These are phyloP conservation scores for Euptelea pleiosperma DNA, from an alignment of 164 flowering plant species.

Conservation along the genomic window DNA sequence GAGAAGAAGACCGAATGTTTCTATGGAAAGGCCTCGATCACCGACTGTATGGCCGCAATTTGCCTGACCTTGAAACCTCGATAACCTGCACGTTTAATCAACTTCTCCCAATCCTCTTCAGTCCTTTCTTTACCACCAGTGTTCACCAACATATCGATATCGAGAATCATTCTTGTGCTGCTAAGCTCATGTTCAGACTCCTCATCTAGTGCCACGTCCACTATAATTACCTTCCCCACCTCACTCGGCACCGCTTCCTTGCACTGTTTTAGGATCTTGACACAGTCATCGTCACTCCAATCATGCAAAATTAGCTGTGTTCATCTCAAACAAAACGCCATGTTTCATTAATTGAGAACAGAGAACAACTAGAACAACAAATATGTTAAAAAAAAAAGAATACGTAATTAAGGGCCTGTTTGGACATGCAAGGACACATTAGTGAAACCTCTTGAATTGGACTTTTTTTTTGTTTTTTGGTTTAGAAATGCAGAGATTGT, in stretches of 20 bases:
- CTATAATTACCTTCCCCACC: conserved; percentile 15
- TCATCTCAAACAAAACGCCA: background rate
- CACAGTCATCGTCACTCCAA: conserved; percentile 17
- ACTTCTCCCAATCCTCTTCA: conserved; percentile 13
- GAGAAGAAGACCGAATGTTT: too few relatives aligned
- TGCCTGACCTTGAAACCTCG: conserved; percentile 9
- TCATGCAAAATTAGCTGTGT: conserved; percentile 16
- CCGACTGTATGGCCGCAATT: conserved; percentile 15
- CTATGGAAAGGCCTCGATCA: conserved; percentile 15
- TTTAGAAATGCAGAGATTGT: too few relatives aligned
- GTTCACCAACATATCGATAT: conserved; percentile 19
- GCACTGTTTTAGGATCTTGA: conserved; percentile 13
- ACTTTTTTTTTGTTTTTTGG: too few relatives aligned
- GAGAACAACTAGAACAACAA: background rate
- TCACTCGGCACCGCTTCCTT: conserved; percentile 13
- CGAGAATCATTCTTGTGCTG: conserved; percentile 7
- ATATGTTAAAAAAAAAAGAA: too few relatives aligned
- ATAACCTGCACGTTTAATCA: conserved; percentile 10
- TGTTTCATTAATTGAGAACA: background rate
- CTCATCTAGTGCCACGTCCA: conserved; percentile 14
- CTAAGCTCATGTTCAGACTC: conserved; percentile 9
- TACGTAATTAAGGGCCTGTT: too few relatives aligned
- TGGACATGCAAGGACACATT: too few relatives aligned
- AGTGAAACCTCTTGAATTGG: too few relatives aligned
- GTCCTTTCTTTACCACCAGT: conserved; percentile 16